Base-by-base conservation (phyloP, 2,329 filamentous ascomycete species). In the Cladosporium sphaerospermum region DNA sequence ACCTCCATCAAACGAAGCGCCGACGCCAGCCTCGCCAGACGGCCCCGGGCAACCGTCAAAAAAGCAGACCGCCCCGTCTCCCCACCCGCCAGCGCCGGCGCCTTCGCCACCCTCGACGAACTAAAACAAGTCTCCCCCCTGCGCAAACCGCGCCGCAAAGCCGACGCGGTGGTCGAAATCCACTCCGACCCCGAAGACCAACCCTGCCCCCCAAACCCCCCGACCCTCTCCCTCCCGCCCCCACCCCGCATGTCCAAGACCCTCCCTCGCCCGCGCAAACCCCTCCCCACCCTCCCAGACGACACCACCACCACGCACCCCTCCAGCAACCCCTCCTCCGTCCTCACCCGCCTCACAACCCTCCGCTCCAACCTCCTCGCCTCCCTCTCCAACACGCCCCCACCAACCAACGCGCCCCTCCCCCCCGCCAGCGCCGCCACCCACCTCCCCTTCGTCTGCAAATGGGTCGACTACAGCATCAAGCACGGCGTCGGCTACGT, bases 381-480 rank as follows among this genome's bases (percentile, higher is more conserved):
- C 40, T 74, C 73, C 4, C 63, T 78, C 8, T 62, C 70, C 28
- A 71, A 69, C 55, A 69, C 55, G 62, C 62, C 83, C 62, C 34
- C 52, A 49, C 19, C 51, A 34, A 53, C 56, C 40, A 46, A 53
- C 45, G 51, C 57, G 16, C 54, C 56, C 39, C 47, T 54, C 16
- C 55, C 69, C 63, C 57, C 66, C 60, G 81, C 69, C 73, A 78
- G 54, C 70, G 76, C 57, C 68, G 78, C 54, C 70, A 76, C 57
- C 68, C 77, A 52, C 73, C 78, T 65, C 64, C 83, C 56, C 69
- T 85, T 65, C 78, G 85, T 64, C 71, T 83, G 64, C 9, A 89
- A 91, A 65, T 93, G 88, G 88, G 88, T 93, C 6, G 88, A 93
- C 67, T 93, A 93, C 68, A 89, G 87, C 55, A 89, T 90, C 69